phyloP scores from a whole-genome alignment of 768 basidiomycete genomes.

The Pleurotus citrinopileatus region DNA sequence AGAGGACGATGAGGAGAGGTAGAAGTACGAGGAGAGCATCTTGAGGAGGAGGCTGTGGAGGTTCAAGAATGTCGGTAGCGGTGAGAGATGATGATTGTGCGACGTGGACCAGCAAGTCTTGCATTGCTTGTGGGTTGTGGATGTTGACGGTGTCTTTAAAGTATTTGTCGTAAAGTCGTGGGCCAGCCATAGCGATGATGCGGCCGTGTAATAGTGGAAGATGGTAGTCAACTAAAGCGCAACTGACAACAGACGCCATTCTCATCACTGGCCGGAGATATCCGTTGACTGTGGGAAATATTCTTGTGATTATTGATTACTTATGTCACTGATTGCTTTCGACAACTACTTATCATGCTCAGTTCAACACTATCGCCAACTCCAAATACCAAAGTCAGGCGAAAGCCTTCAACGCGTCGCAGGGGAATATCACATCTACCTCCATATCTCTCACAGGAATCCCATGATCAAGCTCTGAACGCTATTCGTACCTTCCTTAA shows the following conservation, averaged over 20 bases:
- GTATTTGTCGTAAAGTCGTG: background rate
- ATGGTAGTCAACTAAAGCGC: too few species aligned
- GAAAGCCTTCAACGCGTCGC: constrained; percentile 54
- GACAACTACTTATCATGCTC: constrained; percentile 6
- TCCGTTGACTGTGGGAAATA: background rate
- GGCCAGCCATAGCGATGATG: background rate
- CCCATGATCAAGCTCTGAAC: constrained; percentile 66
- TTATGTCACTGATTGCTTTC: too few species aligned
- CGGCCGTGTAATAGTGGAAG: too few species aligned
- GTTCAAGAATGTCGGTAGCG: constrained; percentile 13
- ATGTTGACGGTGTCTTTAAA: background rate
- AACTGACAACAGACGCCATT: too few species aligned
- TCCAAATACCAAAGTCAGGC: constrained; percentile 49
- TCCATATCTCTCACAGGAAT: constrained; percentile 49
- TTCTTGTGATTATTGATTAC: too few species aligned
- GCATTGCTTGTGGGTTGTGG: too few species aligned
- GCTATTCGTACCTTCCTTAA: constrained; percentile 82
- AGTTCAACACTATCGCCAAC: constrained; percentile 49
- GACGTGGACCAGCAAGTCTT: background rate
- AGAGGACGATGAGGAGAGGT: constrained; percentile 90
- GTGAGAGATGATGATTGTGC: constrained; percentile 10
- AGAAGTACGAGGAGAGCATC: constrained; percentile 85
- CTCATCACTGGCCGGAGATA: background rate
- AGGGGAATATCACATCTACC: constrained; percentile 61
- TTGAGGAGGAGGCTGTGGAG: constrained; percentile 26